phyloP scores from a whole-genome alignment of 2,329 filamentous ascomycete genomes.

The Diplodia corticola region DNA sequence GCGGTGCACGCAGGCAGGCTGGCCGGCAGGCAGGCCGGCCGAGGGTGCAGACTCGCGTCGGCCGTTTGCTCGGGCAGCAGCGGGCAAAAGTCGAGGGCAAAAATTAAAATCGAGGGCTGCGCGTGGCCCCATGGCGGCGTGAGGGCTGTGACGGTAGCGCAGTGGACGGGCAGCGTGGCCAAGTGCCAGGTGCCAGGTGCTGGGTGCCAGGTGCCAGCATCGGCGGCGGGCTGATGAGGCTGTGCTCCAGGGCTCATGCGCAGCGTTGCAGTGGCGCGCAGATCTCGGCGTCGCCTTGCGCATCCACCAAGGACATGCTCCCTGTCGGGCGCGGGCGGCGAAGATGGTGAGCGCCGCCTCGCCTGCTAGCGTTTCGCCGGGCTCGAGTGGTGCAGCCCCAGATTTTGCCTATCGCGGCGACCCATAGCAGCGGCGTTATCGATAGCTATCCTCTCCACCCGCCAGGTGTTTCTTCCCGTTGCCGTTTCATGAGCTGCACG shows the following conservation, averaged over 20 bases:
- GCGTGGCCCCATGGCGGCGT: conserved; percentile 8
- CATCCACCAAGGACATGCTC: background rate
- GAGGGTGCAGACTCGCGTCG: too few species aligned
- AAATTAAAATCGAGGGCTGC: background rate
- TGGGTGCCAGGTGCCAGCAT: background rate
- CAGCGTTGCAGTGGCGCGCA: conserved; percentile 21
- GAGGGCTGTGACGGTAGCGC: conserved; percentile 1
- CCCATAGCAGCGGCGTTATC: conserved; percentile 19
- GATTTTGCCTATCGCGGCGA: conserved; percentile 18
- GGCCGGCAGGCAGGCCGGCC: too few species aligned
- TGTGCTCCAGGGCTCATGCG: conserved; percentile 15
- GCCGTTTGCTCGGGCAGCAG: conserved; percentile 13
- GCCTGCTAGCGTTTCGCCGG: conserved; percentile 18
- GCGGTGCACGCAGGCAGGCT: background rate
- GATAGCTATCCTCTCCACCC: conserved; percentile 22
- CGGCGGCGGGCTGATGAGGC: conserved; percentile 13
- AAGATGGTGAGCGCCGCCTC: background rate
- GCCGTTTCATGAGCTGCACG: conserved; percentile 22
- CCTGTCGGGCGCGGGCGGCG: background rate
- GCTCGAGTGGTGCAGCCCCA: conserved; percentile 17
- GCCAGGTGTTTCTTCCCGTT: conserved; percentile 18
- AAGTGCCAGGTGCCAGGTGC: background rate
- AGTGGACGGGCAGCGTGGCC: background rate
- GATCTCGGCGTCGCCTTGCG: conserved; percentile 24
- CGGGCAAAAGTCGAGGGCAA: too few species aligned